Evolutionary conservation across 345 rosid genomes (phyloP).

Genomic region (Melastoma malabathricum): DNA sequence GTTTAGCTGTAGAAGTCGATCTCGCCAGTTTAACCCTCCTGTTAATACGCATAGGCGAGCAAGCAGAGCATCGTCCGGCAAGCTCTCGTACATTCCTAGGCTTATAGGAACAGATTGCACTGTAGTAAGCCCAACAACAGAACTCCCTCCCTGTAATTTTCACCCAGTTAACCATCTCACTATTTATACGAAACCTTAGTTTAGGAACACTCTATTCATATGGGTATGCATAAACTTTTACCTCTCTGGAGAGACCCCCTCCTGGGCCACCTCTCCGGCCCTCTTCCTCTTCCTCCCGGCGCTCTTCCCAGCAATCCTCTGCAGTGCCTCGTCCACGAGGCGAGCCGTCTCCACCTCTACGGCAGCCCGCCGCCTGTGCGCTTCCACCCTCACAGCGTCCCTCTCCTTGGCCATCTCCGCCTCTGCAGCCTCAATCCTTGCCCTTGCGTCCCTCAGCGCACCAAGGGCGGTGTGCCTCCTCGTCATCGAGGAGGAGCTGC

Average conservation of each 20-base stretch:
- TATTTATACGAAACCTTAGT: neutral
- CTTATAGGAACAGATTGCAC: constrained; percentile 19
- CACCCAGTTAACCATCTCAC: neutral
- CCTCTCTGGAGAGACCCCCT: constrained; percentile 15
- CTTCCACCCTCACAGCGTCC: constrained; percentile 37
- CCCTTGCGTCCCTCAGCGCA: constrained; percentile 36
- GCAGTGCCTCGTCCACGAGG: constrained; percentile 33
- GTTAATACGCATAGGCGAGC: neutral
- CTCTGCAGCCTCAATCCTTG: constrained; percentile 33
- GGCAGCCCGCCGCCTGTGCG: constrained; percentile 33
- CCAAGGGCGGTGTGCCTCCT: constrained; percentile 18
- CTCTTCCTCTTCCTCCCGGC: constrained; percentile 37
- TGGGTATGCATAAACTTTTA: neutral
- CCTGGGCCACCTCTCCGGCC: constrained; percentile 13
- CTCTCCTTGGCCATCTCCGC: constrained; percentile 50
- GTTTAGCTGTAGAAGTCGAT: neutral
- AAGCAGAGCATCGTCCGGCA: too few species aligned
- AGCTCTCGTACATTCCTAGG: neutral
- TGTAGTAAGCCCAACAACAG: constrained; percentile 28
- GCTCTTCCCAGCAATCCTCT: constrained; percentile 16
- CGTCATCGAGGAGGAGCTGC: constrained; percentile 6
- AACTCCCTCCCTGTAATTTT: constrained; percentile 25
- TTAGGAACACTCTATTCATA: neutral
- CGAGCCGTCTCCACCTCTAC: constrained; percentile 39
- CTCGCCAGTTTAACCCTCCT: too few species aligned